Evolutionary conservation across 345 rosid genomes (phyloP), one percentile per base, ranked within the genome.

Genomic region (Eucalyptus rudis): DNA sequence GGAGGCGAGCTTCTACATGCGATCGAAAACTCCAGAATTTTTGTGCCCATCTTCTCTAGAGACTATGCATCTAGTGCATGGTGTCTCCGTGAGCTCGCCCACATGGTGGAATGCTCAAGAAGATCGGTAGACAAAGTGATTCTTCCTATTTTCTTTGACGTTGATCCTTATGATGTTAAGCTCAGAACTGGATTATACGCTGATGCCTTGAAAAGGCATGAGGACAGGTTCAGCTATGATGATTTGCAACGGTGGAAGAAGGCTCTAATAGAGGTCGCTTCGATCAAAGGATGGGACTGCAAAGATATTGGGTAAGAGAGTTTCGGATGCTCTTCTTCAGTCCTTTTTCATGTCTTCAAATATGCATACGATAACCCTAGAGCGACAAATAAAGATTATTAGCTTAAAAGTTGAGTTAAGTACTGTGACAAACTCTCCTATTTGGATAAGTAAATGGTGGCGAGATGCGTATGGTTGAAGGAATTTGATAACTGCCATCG

Each of bases 41-140:
- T 1, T 40, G 43, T 40, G 43, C 43, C 43, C 43, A 40, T 40
- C 43, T 40, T 40, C 43, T 40, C 43, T 40, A 40, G 43, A 40
- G 43, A 40, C 43, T 40, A 40, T 1, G 43, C 43, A 40, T 40
- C 43, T 40, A 40, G 43, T 40, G 43, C 43, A 40, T 40, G 43
- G 15, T 64, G 51, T 49, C 51, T 49, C 0, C 51, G 51, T 0
- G 51, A 49, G 17, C 51, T 49, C 0, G 51, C 0, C 51, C 51
- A 49, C 6, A 49, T 49, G 51, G 51, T 49, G 51, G 51, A 49
- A 49, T 49, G 17, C 51, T 49, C 0, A 0, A 49, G 51, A 49
- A 49, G 16, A 49, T 49, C 51, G 6, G 0, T 0, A 0, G 51
- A 2, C 2, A 49, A 13, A 49, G 12, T 1, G 62, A 56, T 56